Evolutionary conservation across 208 protist species (phyloP), one percentile per base, ranked within the genome.

Genomic region (Porcisia deanei): DNA sequence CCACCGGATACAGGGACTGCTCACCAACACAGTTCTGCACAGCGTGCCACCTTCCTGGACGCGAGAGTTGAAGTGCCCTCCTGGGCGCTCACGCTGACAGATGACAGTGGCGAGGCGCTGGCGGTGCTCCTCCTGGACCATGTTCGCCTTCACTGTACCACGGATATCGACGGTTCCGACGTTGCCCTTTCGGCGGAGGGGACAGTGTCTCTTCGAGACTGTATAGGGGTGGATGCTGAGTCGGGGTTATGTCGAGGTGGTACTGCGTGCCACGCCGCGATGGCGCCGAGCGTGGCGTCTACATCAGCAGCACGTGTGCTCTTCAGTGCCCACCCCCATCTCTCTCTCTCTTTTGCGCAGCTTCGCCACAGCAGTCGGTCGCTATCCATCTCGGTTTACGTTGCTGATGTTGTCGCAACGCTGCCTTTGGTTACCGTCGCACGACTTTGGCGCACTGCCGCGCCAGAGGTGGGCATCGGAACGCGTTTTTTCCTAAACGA

Each of bases 321-420:
- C 49, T 74, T 82, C 16, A 41, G 57, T 16, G 72, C 78, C 10
- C 43, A 58, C 12, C 78, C 78, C 8, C 61, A 60, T 6, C 6
- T 77, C 0, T 59, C 72, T 1, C 66, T 82, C 6, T 60, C 64
- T 3, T 70, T 64, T 58, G 74, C 72, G 20, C 78, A 73, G 3
- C 77, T 82, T 66, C 57, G 66, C 66, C 16, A 57, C 1, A 58
- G 68, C 12, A 77, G 78, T n/a, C 71, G 66, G 22, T 82, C 73
- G 1, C 53, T 82, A 1, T 73, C 78, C 1, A 57, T 82, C 5
- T 82, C 78, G 3, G 20, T 77, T 1, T 34, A 47, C 25, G 49
- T 77, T 0, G 72, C 73, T 41, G 67, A 73, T n/a, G 73, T 82
- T 14, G 39, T 77, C 2, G 66, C 58, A 20, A 82, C 78, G 52